Percentiles rank a stretch among this genome's conserved stretches.
Evolutionary conservation across 225 moss, liverwort and hornwort genomes (phyloP).

Genomic region (Rhytidiadelphus loreus): DNA sequence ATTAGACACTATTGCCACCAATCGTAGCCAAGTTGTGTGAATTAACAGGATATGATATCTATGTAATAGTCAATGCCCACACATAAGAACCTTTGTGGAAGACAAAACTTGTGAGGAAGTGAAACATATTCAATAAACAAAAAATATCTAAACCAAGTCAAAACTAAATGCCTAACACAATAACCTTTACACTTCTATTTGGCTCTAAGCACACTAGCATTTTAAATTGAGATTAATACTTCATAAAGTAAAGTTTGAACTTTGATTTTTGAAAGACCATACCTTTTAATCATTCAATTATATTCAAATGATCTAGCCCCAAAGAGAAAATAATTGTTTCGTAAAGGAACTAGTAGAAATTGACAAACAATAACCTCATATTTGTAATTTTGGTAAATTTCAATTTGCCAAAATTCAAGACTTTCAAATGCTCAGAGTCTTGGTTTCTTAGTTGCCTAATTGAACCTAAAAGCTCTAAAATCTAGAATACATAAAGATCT

Average conservation of each 20-base stretch:
- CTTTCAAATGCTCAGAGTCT: not conserved
- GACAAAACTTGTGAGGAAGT: not conserved
- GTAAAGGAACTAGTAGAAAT: too few relatives aligned
- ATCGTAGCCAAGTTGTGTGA: not conserved
- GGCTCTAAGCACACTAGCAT: accelerated
- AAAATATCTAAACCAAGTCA: not conserved
- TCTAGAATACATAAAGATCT: too few relatives aligned
- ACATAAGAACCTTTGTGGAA: not conserved
- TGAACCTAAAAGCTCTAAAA: too few relatives aligned
- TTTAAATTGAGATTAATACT: not conserved
- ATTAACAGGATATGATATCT: too few relatives aligned
- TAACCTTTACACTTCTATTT: not conserved
- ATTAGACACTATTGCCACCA: not conserved
- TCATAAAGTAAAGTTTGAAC: not conserved
- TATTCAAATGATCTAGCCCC: not conserved
- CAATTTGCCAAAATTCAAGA: not conserved
- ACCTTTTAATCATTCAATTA: not conserved
- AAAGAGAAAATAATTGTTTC: not conserved
- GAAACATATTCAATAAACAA: not conserved
- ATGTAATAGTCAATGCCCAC: not conserved
- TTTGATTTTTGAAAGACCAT: not conserved
- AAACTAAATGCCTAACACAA: not conserved
- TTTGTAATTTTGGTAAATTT: not conserved
- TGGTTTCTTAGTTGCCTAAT: not conserved
- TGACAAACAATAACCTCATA: too few relatives aligned